phyloP scores from a whole-genome alignment of 2,329 filamentous ascomycete species.

The Aspergillus sp. region DNA sequence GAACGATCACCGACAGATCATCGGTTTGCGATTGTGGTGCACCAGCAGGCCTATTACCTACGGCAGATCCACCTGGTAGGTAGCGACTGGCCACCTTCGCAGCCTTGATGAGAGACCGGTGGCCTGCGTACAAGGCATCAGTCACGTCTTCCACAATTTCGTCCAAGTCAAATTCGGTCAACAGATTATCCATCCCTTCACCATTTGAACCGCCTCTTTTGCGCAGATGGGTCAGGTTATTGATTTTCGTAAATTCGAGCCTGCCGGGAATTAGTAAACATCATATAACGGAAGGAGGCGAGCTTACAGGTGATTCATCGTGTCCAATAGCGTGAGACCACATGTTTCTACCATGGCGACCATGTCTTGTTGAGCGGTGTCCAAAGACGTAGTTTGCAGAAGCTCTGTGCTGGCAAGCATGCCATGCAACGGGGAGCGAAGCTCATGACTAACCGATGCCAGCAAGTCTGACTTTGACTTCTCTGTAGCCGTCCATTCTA shows the following conservation, averaged over 20 bases:
- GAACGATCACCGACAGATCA: slow-evolving; percentile 31
- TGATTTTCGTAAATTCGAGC: slow-evolving; percentile 42
- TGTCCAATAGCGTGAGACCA: slow-evolving; percentile 54
- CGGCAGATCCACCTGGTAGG: slow-evolving; percentile 13
- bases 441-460: slow-evolving; percentile 55
- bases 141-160: slow-evolving; percentile 34
- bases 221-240: slow-evolving; percentile 27
- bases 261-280: slow-evolving; percentile 17
- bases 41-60: slow-evolving; percentile 6
- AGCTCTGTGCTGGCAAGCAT: slow-evolving; percentile 55
- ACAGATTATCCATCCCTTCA: slow-evolving; percentile 25
- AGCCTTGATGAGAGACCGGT: slow-evolving; percentile 17
- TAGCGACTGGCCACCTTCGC: slow-evolving; percentile 17
- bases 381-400: slow-evolving; percentile 47
- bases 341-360: slow-evolving; percentile 54
- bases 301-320: slow-evolving; percentile 41
- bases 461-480: slow-evolving; percentile 56
- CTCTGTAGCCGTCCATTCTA: slow-evolving; percentile 40
- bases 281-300: accelerated
- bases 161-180: slow-evolving; percentile 36
- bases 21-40: slow-evolving; percentile 3
- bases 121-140: slow-evolving; percentile 31
- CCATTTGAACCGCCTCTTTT: slow-evolving; percentile 8
- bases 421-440: slow-evolving; percentile 52
- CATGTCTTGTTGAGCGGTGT: slow-evolving; percentile 46